Evolutionary conservation across 805 yeast genomes (phyloP), one percentile per base, ranked within the genome.

Genomic region (Candida tibetensis): DNA sequence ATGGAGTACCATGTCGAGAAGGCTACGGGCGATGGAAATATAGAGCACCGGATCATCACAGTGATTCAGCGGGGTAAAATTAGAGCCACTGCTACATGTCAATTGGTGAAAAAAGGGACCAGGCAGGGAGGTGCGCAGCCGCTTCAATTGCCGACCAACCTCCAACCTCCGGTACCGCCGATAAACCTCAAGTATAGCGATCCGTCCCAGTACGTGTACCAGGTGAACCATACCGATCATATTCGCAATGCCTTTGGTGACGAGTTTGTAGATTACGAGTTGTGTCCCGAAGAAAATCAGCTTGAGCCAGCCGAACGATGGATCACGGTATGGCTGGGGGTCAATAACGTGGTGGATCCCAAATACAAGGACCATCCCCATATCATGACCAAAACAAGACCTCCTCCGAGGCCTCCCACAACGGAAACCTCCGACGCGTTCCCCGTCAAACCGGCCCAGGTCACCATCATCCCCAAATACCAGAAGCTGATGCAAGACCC

Each of bases 1-100:
- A 71, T 81, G 47, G 60, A 60, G 6, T 85, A 81, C 55, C 62
- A 69, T 25, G 89, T 85, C 5, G 59, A 57, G 14, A 66, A 65
- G 30, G 52, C 81, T 17, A 66, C 77, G 36, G 74, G 75, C 29
- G 82, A 81, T 6, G 74, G 68, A 30, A 72, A 72, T 37, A 74
- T 71, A 38, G 62, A 71, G 23, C 75, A 78, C 32, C 64, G 81
- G 32, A 73, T 75, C 30, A 76, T 85, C 4, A 60, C 62, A 29
- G 79, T 80, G 3, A 63, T 62, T 21, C 93, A 85, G 57, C 55
- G 68, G 17, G 79, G 71, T 9, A 58, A 62, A 23, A 49, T 78
- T 27, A 69, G 76, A 10, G 81, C 73, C 50, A 68, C 72, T 3
- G 76, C 84, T 2, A 64, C 73, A 30, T 66, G 80, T 10, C 63